These are phyloP conservation scores for Zymoseptoria pseudotritici DNA, from an alignment of 2,329 filamentous ascomycete genomes.

Conservation along the genomic window DNA sequence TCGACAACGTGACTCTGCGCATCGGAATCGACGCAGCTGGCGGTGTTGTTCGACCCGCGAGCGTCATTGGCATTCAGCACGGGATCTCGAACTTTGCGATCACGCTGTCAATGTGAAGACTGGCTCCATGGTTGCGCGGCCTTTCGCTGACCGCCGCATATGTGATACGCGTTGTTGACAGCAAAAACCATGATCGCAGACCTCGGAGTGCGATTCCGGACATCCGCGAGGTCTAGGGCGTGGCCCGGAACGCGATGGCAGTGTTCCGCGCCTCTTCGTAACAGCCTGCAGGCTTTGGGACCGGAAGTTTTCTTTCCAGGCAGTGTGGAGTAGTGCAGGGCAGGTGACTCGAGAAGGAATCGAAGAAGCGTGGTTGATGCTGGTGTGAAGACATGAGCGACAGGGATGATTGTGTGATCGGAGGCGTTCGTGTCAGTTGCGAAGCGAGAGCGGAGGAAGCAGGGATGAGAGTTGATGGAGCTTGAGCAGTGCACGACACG, in stretches of 20 bases:
- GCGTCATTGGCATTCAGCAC: neutral
- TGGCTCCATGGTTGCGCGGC: neutral
- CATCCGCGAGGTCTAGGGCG: neutral
- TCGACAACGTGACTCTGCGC: neutral
- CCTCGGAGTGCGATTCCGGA: neutral
- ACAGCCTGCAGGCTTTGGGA: no score
- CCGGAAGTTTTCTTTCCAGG: neutral
- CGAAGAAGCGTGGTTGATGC: neutral
- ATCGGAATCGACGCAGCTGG: neutral
- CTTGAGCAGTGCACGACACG: no score
- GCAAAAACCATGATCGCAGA: neutral
- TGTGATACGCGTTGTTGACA: neutral
- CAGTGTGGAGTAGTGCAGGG: neutral
- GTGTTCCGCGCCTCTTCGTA: neutral
- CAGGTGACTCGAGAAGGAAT: neutral
- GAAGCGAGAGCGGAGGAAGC: neutral
- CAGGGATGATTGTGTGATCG: neutral
- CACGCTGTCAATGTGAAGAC: neutral
- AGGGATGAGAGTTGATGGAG: neutral
- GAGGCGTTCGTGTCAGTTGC: neutral
- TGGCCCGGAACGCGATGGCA: neutral
- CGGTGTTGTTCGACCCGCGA: neutral
- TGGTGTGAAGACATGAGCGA: neutral
- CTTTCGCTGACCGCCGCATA: neutral
- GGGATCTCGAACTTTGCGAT: neutral